Evolutionary conservation across 2,329 filamentous ascomycete genomes (phyloP), one percentile per base, ranked within the genome.

Genomic region (Metarhizium brunneum): DNA sequence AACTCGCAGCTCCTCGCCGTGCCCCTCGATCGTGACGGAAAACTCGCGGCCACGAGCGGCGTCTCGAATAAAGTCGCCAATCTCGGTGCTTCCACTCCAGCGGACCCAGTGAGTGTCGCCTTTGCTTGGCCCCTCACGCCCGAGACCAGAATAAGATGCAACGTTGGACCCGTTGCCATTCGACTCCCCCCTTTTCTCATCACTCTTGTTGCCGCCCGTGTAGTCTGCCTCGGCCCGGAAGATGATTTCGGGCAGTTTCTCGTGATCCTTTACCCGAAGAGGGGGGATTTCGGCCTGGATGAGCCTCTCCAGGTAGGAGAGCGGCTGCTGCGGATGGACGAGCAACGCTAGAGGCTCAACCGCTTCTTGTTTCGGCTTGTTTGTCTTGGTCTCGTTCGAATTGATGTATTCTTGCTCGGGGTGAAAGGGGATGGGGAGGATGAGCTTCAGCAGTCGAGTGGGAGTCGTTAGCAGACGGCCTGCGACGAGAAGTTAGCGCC

Each of bases 21-120:
- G 73, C 0, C 89, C 89, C 66, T 95, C 87, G 56, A 96, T 89
- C 54, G 87, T 83, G 47, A 96, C 84, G 3, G 87, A 84, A 66
- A 96, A 96, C 66, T 95, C 90, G 54, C 88, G 84, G 0, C 88
- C 89, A 3, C 89, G 79, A 0, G 91, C 89, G 0, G 92, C 91
- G 66, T 96, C 92, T 8, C 90, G 84, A 61, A 96, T 94, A 66
- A 96, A 96, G 71, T 96, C 92, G 10, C 92, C 92, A 36, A 96
- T 87, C 68, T 96, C 92, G 1, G 92, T 96, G 35, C 86, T 89
- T 47, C 85, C 84, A 48, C 87, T 91, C 92, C 92, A 96, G 35
- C 90, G 85, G 2, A 96, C 89, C 74, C 92, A 94, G 30, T 67
- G 66, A 2, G 68, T 73, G 42, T 80, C 73, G 5, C 70, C 66